phyloP scores from a whole-genome alignment of 352 stramenopile genomes.

The Phytopythium delawarense region DNA sequence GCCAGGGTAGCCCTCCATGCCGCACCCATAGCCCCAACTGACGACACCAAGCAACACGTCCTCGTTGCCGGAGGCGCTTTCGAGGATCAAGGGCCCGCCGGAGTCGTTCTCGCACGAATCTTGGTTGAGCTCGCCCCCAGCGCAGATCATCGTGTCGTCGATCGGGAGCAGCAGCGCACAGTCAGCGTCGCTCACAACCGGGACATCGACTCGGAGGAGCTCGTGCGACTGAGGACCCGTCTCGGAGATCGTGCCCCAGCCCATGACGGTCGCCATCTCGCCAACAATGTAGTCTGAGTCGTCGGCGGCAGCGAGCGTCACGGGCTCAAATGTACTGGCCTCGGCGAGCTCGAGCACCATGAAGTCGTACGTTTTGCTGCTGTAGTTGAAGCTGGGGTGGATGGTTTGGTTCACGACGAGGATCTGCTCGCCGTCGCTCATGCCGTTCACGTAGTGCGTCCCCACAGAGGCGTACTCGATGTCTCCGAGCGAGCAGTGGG shows the following conservation, averaged over 20 bases:
- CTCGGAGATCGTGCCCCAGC: slow-evolving; percentile 36
- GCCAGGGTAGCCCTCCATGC: slow-evolving; percentile 36
- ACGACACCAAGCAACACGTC: slow-evolving; percentile 54
- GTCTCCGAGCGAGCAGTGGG: slow-evolving; percentile 33
- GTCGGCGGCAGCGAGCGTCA: slow-evolving; percentile 25
- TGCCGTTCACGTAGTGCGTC: slow-evolving; percentile 49
- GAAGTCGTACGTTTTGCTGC: slow-evolving; percentile 38
- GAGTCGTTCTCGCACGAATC: slow-evolving; percentile 63
- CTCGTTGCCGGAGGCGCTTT: slow-evolving; percentile 17
- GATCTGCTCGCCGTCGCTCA: slow-evolving; percentile 40
- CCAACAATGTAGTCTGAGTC: slow-evolving; percentile 23
- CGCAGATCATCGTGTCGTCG: slow-evolving; percentile 53
- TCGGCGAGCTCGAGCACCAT: slow-evolving; percentile 47
- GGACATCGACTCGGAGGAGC: slow-evolving; percentile 34
- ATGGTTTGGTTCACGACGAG: slow-evolving; percentile 32
- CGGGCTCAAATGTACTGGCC: slow-evolving; percentile 26
- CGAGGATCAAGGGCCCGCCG: slow-evolving; percentile 39
- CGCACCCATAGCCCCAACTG: slow-evolving; percentile 61
- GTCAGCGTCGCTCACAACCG: slow-evolving; percentile 30
- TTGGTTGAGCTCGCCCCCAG: slow-evolving; percentile 28
- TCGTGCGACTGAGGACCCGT: slow-evolving; percentile 29
- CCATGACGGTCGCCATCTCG: slow-evolving; percentile 28
- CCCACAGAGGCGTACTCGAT: slow-evolving; percentile 49
- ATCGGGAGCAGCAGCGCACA: slow-evolving; percentile 24
- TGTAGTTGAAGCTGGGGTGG: slow-evolving; percentile 43